phyloP scores from a whole-genome alignment of 495 filamentous ascomycete species.

The Penicillium turbatum region DNA sequence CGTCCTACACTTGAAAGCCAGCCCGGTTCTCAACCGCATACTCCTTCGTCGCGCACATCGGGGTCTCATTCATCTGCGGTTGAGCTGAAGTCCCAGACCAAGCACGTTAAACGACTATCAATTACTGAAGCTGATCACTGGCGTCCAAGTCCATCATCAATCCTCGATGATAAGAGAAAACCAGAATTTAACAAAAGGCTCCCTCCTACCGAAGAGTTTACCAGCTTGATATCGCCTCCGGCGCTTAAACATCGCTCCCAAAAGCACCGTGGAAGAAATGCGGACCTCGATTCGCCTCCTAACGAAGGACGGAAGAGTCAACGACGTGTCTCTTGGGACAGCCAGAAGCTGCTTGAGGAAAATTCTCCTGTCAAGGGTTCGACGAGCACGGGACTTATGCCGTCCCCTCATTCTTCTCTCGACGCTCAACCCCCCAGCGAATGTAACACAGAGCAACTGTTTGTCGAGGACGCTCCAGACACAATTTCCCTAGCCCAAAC shows the following conservation, averaged over 20 bases:
- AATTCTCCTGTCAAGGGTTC: slow-evolving; percentile 11
- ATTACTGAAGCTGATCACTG: slow-evolving; percentile 37
- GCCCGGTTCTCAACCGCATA: slow-evolving; percentile 22
- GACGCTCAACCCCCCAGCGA: slow-evolving; percentile 21
- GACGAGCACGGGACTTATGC: slow-evolving; percentile 1
- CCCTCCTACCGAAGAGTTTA: slow-evolving; percentile 25
- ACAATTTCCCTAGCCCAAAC: slow-evolving; percentile 31
- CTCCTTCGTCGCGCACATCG: slow-evolving; percentile 30
- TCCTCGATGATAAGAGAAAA: slow-evolving; percentile 34
- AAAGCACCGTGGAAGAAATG: slow-evolving; percentile 39
- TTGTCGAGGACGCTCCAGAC: slow-evolving; percentile 10
- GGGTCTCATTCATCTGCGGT: slow-evolving; percentile 28
- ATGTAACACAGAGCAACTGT: slow-evolving; percentile 15
- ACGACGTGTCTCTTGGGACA: slow-evolving; percentile 45
- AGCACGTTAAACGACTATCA: slow-evolving; percentile 41
- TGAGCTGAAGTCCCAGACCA: slow-evolving; percentile 37
- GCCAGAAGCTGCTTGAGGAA: slow-evolving; percentile 37
- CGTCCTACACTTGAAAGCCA: not conserved
- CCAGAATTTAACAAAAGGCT: slow-evolving; percentile 30
- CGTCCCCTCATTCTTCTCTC: slow-evolving; percentile 1
- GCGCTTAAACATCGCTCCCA: slow-evolving; percentile 42
- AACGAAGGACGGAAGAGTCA: slow-evolving; percentile 32
- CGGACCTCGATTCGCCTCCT: slow-evolving; percentile 18
- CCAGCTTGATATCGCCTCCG: slow-evolving; percentile 38
- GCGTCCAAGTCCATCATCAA: slow-evolving; percentile 31